Conservation (phyloP, 2,329 filamentous ascomycete species). For the Fulvia fulva region DNA sequence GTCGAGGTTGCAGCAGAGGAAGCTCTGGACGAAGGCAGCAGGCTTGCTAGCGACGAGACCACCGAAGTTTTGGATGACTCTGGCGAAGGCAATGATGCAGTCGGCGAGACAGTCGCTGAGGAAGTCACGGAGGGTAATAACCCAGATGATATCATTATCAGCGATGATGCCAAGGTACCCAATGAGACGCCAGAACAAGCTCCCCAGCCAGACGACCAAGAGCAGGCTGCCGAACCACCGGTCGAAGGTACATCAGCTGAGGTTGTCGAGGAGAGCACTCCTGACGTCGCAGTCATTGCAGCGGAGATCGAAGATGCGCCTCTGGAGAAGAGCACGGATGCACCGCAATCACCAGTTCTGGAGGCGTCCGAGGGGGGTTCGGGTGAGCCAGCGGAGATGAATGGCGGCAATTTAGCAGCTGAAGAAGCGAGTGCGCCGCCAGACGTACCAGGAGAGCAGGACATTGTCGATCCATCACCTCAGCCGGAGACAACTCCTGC, state of each 20-base stretch:
- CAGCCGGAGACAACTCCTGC: neutral
- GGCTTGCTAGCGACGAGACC: too few relatives aligned
- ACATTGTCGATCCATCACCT: neutral
- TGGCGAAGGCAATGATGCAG: too few relatives aligned
- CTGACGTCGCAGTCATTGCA: neutral
- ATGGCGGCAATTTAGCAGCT: neutral
- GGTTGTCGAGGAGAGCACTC: neutral
- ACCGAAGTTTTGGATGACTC: too few relatives aligned
- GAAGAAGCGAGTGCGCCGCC: neutral
- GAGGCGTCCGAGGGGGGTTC: neutral
- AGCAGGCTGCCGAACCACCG: neutral
- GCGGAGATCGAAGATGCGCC: neutral
- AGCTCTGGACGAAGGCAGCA: neutral
- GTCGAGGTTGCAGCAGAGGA: neutral
- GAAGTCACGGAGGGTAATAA: neutral
- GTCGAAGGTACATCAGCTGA: neutral
- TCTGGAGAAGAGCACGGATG: neutral
- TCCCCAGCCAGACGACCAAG: neutral
- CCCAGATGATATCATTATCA: neutral
- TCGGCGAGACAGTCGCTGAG: too few relatives aligned
- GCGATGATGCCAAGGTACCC: neutral
- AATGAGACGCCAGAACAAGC: neutral
- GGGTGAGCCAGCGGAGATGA: neutral
- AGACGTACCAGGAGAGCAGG: neutral
- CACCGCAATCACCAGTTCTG: neutral